These are phyloP conservation scores for Licmophora abbreviata DNA, from an alignment of 108 stramenopile species.

Conservation along the genomic window DNA sequence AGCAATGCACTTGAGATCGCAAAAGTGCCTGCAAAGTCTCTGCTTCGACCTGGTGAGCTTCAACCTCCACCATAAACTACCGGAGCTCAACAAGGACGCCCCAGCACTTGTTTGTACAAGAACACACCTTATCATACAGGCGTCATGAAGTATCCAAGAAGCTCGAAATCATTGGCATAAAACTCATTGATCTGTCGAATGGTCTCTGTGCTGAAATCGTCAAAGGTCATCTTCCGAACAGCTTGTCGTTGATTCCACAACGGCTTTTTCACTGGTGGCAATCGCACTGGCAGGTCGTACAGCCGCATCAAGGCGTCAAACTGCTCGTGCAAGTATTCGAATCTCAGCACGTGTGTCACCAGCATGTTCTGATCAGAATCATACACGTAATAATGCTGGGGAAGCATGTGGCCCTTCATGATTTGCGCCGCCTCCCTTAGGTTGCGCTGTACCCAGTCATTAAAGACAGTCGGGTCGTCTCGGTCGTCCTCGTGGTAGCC, in stretches of 20 bases:
- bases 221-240: too few species aligned
- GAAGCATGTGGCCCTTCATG: conserved; percentile 11
- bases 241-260: too few species aligned
- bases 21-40: too few species aligned
- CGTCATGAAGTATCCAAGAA: neutral
- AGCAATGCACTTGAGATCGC: too few species aligned
- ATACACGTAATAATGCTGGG: conserved; percentile 17
- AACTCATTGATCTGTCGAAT: neutral
- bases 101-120: too few species aligned
- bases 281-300: conserved; percentile 11
- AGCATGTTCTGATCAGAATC: neutral
- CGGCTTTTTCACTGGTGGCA: too few species aligned
- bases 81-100: too few species aligned
- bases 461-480: conserved; percentile 6
- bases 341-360: conserved; percentile 18
- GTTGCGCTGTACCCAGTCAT: conserved; percentile 11
- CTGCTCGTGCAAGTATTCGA: conserved; percentile 25
- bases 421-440: neutral
- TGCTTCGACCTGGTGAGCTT: too few species aligned
- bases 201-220: neutral
- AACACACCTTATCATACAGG: too few species aligned
- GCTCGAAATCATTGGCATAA: conserved; percentile 3
- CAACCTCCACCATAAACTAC: too few species aligned
- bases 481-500: neutral
- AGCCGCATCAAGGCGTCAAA: conserved; percentile 28